phyloP scores from a whole-genome alignment of 1,284 basidiomycete species.

The Cerioporus squamosus region DNA sequence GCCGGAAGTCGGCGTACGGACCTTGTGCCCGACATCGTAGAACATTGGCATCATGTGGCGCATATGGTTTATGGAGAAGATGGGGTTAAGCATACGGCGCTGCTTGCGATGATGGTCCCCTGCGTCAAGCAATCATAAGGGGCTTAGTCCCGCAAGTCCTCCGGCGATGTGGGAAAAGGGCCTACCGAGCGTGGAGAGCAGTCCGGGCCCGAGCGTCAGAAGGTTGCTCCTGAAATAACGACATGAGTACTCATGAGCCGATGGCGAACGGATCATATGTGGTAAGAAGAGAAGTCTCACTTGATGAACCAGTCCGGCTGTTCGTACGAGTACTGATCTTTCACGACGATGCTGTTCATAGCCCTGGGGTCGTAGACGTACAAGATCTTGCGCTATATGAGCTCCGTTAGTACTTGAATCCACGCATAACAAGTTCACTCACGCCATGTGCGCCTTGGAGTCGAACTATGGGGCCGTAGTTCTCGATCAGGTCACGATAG shows the following conservation, averaged over 20 bases:
- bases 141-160: background rate
- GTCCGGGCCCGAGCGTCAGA: constrained; percentile 26
- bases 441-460: constrained; percentile 24
- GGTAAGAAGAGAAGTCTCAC: constrained; percentile 5
- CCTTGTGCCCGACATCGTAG: constrained; percentile 26
- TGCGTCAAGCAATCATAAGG: background rate
- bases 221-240: constrained; percentile 20
- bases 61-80: constrained; percentile 27
- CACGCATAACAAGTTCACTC: background rate
- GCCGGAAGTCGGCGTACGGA: constrained; percentile 17
- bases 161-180: background rate
- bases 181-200: constrained; percentile 27
- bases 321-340: constrained; percentile 38
- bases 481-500: constrained; percentile 20
- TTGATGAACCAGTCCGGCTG: constrained; percentile 29
- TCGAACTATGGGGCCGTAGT: constrained; percentile 25
- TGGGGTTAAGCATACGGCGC: constrained; percentile 24
- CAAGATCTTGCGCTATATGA: constrained; percentile 26
- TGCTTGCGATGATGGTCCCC: constrained; percentile 30
- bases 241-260: constrained; percentile 7
- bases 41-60: constrained; percentile 27
- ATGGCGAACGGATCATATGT: background rate
- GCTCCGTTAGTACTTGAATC: background rate
- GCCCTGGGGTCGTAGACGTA: constrained; percentile 34
- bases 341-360: constrained; percentile 36